Percentiles rank a stretch among this genome's conserved stretches.
Conservation (phyloP, 768 basidiomycete genomes). For the Lepiota brunneoincarnata region DNA sequence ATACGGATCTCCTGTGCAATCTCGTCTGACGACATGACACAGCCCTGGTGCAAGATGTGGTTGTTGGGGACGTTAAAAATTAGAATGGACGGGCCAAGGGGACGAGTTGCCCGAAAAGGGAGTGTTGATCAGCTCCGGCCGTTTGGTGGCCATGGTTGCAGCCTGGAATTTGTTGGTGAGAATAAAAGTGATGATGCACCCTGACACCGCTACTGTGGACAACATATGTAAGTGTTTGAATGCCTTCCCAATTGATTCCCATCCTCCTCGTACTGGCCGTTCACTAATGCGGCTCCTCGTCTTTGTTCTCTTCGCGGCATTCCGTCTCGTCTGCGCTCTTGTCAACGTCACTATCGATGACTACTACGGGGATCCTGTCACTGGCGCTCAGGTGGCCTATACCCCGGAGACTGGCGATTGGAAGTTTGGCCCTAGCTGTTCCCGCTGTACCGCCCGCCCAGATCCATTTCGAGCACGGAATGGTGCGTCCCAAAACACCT, state of each 20-base stretch:
- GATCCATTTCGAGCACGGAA: background rate
- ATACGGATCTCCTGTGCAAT: slow-evolving; percentile 78
- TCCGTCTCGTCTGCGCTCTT: background rate
- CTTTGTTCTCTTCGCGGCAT: background rate
- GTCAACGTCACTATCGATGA: slow-evolving; percentile 3
- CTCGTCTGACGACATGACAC: slow-evolving; percentile 63
- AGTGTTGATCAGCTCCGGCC: slow-evolving; percentile 1
- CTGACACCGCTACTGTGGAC: background rate
- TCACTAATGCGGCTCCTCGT: background rate
- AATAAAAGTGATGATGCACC: slow-evolving; percentile 5
- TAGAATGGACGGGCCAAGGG: background rate
- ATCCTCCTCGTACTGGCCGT: background rate
- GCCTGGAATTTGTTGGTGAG: slow-evolving; percentile 8
- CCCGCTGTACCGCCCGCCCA: background rate
- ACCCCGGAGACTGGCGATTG: background rate
- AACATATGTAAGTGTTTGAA: no score
- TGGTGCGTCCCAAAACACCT: background rate
- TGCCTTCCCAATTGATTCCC: background rate
- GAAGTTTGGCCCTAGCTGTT: background rate
- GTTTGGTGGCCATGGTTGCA: slow-evolving; percentile 10
- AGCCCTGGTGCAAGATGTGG: slow-evolving; percentile 2
- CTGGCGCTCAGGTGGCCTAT: background rate
- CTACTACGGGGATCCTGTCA: background rate
- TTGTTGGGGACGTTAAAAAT: slow-evolving; percentile 7
- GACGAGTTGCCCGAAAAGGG: slow-evolving; percentile 4